Evolutionary conservation across 1,139 yeast species (phyloP), one percentile per base, ranked within the genome.

Genomic region (Groenewaldozyma sp.): DNA sequence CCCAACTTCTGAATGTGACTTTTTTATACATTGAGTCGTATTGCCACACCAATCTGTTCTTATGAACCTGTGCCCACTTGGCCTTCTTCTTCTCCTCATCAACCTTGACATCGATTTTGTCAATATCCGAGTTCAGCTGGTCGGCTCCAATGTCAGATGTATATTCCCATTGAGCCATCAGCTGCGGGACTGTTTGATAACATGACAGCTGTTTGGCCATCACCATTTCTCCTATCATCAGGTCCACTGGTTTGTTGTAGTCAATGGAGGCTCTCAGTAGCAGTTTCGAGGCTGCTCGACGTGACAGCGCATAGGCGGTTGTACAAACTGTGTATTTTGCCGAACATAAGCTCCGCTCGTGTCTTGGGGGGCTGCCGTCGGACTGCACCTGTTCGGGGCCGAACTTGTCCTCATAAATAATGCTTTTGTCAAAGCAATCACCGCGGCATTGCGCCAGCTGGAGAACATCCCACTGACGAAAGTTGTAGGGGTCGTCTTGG

Each of bases 241-340:
- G 32, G 34, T 48, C 51, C 1, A 48, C 45, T 4, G 51, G 48
- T 6, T 26, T 21, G 28, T 43, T 35, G 34, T 43, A 38, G 27
- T 48, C 47, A n/a, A 46, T 19, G 11, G 45, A 37, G 11, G 37
- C 37, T 11, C 48, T 36, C 14, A 45, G 32, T 20, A 48, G 41
- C 29, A 48, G 40, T 31, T 48, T 48, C 6, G 35, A 24, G 2
- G 51, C 51, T 3, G 51, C 51, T 5, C 28, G 28, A 28, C 35
- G 43, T 16, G 46, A 34, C 13, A 48, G 28, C 2, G 46, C 51
- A 31, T 48, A 48, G 10, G 44, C 51, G n/a, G 46, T 46, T 9
- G 50, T 42, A 33, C 51, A 47, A 13, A 43, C 40, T 7, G 44
- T 37, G n/a, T 31, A 37, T 4, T 38, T 38, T 11, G 27, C 14